Conservation (phyloP, 2,329 filamentous ascomycete species). For the Fusarium sp. region DNA sequence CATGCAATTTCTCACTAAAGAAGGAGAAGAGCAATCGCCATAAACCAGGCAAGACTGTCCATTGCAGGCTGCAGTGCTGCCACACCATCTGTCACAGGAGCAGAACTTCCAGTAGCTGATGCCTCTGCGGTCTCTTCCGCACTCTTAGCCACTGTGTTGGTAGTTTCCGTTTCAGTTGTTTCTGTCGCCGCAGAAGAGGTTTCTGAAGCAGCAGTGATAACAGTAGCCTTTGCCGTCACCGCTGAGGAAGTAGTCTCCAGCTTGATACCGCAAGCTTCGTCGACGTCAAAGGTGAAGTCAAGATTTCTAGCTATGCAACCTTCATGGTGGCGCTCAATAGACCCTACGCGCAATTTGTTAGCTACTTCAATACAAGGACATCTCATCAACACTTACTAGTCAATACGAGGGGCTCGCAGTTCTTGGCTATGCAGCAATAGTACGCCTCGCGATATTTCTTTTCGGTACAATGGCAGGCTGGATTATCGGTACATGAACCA, state of each 20-base stretch:
- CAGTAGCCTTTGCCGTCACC: fast-evolving
- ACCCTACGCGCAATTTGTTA: background rate
- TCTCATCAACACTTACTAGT: background rate
- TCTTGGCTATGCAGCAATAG: slow-evolving; percentile 13
- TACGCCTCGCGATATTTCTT: slow-evolving; percentile 6
- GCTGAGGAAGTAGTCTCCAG: background rate
- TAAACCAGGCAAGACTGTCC: background rate
- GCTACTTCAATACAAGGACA: fast-evolving
- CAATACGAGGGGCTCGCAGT: background rate
- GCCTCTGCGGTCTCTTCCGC: background rate
- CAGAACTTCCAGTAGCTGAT: background rate
- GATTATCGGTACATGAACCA: slow-evolving; percentile 8
- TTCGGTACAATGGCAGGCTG: background rate
- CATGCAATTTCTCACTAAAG: background rate
- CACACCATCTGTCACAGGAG: background rate
- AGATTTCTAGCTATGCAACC: background rate
- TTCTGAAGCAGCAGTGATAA: background rate
- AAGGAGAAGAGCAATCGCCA: background rate
- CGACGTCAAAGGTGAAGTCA: slow-evolving; percentile 4
- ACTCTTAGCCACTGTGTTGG: background rate
- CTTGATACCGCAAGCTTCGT: background rate
- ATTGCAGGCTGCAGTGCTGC: background rate
- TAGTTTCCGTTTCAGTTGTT: background rate
- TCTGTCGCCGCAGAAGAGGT: background rate
- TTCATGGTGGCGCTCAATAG: slow-evolving; percentile 1